Evolutionary conservation across 2,329 filamentous ascomycete genomes (phyloP), one percentile per base, ranked within the genome.

Genomic region (Fusarium nelsonii): DNA sequence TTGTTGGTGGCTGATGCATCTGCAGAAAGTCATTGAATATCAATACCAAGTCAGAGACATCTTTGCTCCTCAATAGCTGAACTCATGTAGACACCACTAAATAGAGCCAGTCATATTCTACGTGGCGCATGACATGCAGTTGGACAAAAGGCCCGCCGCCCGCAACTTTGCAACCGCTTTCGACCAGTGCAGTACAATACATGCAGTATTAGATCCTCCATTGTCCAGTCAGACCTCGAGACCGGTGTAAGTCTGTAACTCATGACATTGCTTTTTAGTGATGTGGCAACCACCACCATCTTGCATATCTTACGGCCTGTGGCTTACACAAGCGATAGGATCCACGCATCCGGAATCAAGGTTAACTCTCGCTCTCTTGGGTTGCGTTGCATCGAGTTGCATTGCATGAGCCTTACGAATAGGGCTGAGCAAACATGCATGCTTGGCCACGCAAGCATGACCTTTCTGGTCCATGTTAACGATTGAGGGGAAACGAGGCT

Each of bases 261-360:
- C 12, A 49, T 16, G 18, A n/a, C 14, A 30, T 49, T 63, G 26
- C 36, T 45, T 40, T 55, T 48, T 15, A 36, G 33, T 41, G 32
- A 32, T 34, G 46, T 18, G n/a, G 39, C 30, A 60, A 18, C 12
- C 32, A 12, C 15, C 14, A 16, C 34, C 48, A 23, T 37, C 41
- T 58, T 36, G 39, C 34, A 64, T 46, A 46, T 26, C 15, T 28
- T 44, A 11, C n/a, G 26, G 36, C 43, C 18, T n/a, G 34, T 58
- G 54, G 40, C 61, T 65, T 65, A 30, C 5, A 34, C n/a, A 39
- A 56, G 36, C 45, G 36, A 48, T 16, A 48, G 33, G 36, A 39
- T n/a, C 57, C 63, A 67, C 37, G 63, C 52, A 58, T 46, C 64
- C 8, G 57, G 64, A 58, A 67, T 18, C 8, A 45, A 53, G 41